Evolutionary conservation across 2,329 filamentous ascomycete genomes (phyloP).

Genomic region (Tolypocladium ophioglossoides): DNA sequence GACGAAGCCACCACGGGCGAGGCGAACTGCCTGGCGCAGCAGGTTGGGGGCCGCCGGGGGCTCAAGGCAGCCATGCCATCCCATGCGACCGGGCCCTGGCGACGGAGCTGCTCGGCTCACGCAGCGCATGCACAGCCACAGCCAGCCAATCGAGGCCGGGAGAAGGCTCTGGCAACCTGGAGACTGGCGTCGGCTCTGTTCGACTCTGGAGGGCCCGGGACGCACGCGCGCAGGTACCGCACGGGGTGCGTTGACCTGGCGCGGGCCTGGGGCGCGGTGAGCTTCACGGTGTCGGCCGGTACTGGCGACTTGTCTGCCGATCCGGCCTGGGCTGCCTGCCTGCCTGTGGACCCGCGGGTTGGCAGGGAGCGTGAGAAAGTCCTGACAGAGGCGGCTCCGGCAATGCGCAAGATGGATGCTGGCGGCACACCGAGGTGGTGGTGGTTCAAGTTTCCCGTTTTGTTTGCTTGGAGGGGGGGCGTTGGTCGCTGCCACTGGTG

Average conservation of each 20-base stretch:
- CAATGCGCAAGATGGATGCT: neutral
- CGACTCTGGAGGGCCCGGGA: neutral
- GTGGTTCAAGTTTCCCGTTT: neutral
- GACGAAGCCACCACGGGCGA: neutral
- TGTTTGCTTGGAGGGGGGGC: neutral
- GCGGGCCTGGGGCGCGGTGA: neutral
- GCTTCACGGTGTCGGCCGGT: neutral
- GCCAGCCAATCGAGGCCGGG: neutral
- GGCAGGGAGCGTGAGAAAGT: neutral
- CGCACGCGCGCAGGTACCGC: too few relatives aligned
- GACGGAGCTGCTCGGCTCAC: neutral
- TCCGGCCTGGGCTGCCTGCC: neutral
- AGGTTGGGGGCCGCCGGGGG: neutral
- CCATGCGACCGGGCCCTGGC: neutral
- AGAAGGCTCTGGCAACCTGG: neutral
- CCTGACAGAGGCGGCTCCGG: neutral
- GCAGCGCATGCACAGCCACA: neutral
- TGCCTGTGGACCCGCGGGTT: neutral
- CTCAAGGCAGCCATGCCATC: neutral
- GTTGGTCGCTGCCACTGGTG: neutral
- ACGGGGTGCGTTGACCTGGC: neutral
- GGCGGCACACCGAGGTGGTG: neutral
- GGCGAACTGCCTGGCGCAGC: slow-evolving; percentile 2
- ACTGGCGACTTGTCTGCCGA: neutral
- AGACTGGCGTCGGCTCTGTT: neutral